These are phyloP conservation scores for Colletotrichum chrysophilum DNA, from an alignment of 2,329 filamentous ascomycete genomes.

Conservation along the genomic window DNA sequence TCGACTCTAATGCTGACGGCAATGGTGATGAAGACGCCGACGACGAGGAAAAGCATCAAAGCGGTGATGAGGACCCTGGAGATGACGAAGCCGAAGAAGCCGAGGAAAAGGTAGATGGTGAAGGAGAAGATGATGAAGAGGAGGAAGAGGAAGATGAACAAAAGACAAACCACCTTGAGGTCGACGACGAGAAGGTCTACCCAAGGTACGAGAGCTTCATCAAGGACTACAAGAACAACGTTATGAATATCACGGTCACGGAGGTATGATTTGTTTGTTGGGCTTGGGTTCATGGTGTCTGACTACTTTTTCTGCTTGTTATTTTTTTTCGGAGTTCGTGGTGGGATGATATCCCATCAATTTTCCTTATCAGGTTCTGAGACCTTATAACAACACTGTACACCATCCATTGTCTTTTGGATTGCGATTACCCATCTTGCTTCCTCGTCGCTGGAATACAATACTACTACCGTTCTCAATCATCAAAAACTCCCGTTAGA, in stretches of 20 bases:
- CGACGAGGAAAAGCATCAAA: not conserved
- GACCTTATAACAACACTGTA: not conserved
- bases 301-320: not conserved
- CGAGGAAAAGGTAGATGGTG: not conserved
- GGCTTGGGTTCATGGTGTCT: not conserved
- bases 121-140: not conserved
- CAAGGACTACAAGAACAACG: constrained; percentile 15
- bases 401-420: not conserved
- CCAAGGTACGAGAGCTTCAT: constrained; percentile 20
- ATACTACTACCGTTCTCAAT: not conserved
- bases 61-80: not conserved
- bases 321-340: not conserved
- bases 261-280: not conserved
- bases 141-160: not conserved
- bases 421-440: not conserved
- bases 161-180: not conserved
- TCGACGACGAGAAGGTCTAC: not conserved
- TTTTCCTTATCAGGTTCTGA: not conserved
- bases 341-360: not conserved
- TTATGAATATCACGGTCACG: constrained; percentile 7
- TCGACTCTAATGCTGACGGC: not conserved
- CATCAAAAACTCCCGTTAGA: not conserved
- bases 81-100: not conserved
- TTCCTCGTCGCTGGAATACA: not conserved
- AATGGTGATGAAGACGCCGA: not conserved